Conservation (phyloP, 192 early-diverging fungal genomes). For the Funneliformis mosseae region DNA sequence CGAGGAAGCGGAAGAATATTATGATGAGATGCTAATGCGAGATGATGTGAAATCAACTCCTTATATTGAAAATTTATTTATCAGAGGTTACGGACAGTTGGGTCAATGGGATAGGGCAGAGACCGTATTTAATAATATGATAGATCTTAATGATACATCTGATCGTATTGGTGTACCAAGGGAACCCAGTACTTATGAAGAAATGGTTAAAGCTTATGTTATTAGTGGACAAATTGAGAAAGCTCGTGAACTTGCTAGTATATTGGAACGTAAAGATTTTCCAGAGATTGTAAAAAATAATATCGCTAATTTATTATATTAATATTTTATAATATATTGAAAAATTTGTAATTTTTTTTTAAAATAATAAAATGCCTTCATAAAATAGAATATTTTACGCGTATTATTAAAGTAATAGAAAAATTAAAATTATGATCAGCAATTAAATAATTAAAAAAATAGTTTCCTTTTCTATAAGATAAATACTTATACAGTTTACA, state of each 20-base stretch:
- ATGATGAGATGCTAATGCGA: slow-evolving; percentile 42
- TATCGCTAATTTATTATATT: slow-evolving; percentile 38
- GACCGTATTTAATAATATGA: slow-evolving; percentile 52
- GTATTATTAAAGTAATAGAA: no score
- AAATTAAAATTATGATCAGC: no score
- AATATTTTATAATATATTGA: neutral
- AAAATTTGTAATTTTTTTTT: no score
- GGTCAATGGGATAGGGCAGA: slow-evolving; percentile 46
- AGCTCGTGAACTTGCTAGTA: slow-evolving; percentile 41
- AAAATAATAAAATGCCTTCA: no score
- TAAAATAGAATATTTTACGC: no score
- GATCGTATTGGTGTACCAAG: slow-evolving; percentile 40
- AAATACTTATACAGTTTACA: no score
- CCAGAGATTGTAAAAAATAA: slow-evolving; percentile 44
- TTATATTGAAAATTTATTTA: slow-evolving; percentile 63
- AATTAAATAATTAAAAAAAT: no score
- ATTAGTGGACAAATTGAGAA: slow-evolving; percentile 45
- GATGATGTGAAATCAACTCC: slow-evolving; percentile 48
- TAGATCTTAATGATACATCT: slow-evolving; percentile 41
- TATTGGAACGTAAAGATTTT: slow-evolving; percentile 45
- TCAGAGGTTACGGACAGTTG: slow-evolving; percentile 55
- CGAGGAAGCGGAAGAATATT: slow-evolving; percentile 46
- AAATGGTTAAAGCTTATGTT: slow-evolving; percentile 57
- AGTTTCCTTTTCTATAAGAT: no score
- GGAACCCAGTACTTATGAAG: slow-evolving; percentile 63